Evolutionary conservation across 108 stramenopile genomes (phyloP).

Genomic region (Nannochloropsis salina): DNA sequence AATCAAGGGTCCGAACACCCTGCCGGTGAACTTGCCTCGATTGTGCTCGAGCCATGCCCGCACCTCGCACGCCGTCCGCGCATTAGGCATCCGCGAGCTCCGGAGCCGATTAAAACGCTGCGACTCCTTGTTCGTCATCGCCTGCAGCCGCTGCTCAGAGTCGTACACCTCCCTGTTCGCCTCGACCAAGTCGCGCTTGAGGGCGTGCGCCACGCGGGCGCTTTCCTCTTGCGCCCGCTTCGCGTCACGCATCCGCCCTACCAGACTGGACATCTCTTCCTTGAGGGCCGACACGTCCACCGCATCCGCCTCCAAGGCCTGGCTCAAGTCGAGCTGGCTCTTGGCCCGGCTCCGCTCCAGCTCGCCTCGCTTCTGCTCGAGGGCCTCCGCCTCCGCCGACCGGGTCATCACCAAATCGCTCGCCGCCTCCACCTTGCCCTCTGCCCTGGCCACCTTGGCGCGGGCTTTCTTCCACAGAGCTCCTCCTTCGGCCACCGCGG

Average conservation of each 20-base stretch:
- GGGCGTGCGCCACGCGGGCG: not conserved
- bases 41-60: conserved; percentile 31
- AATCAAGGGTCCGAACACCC: conserved; percentile 38
- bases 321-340: not conserved
- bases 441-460: not conserved
- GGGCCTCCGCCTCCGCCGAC: conserved; percentile 23
- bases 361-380: not conserved
- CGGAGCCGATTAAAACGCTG: not conserved
- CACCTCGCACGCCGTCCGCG: conserved; percentile 14
- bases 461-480: not conserved
- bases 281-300: not conserved
- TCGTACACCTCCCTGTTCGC: conserved; percentile 25
- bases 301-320: not conserved
- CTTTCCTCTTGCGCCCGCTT: conserved; percentile 20
- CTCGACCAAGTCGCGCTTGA: not conserved
- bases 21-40: conserved; percentile 32
- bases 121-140: not conserved
- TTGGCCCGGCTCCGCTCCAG: not conserved
- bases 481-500: not conserved
- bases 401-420: not conserved
- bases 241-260: conserved; percentile 8
- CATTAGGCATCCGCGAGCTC: conserved; percentile 22
- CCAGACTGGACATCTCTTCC: not conserved
- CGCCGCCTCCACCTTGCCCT: not conserved
- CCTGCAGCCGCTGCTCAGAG: conserved; percentile 23